Evolutionary conservation across 2,329 filamentous ascomycete species (phyloP), one percentile per base, ranked within the genome.

Genomic region (Helminthosporium solani): DNA sequence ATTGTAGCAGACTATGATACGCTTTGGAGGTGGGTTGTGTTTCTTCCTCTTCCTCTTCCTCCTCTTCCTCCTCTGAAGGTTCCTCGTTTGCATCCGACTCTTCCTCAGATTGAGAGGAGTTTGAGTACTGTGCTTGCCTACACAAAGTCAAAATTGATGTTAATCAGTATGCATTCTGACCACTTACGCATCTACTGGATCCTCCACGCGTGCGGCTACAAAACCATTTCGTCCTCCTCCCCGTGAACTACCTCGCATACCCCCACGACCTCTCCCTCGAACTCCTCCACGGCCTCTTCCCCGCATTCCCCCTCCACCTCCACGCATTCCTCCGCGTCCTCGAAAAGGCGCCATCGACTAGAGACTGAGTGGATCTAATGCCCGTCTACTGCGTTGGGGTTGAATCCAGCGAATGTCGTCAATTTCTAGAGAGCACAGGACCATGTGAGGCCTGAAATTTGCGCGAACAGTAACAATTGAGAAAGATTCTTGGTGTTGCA

Each of bases 1-100:
- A 73, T 50, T 81, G 76, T 14, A 86, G 68, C 14, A 86, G 70
- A 38, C 76, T 70, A 44, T 76, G 79, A 60, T 85, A 86, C 8
- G 81, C 76, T 46, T 67, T 70, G 3, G 63, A 55, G 19, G 47
- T 44, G 23, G 65, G 56, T 16, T 65, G 54, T 12, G 56, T 57
- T 33, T 60, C 60, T 16, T 55, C 52, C 6, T 58, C 58, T 7
- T 66, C 66, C 16, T 60, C 60, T 16, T 55, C 52, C 6, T 58
- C 58, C 7, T 60, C 60, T 16, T 55, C 52, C 6, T 58, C 58
- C 7, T 67, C 62, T n/a, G 62, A 50, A 33, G 45, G 52, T 7
- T 47, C 53, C 33, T 63, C 59, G 19, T 57, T 62, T 15, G 36
- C 57, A 11, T 64, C 59, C 7, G 50, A 50, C 15, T 66, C 56